Evolutionary conservation across 1,284 basidiomycete species (phyloP).

Genomic region (Cutaneotrichosporon sp.): DNA sequence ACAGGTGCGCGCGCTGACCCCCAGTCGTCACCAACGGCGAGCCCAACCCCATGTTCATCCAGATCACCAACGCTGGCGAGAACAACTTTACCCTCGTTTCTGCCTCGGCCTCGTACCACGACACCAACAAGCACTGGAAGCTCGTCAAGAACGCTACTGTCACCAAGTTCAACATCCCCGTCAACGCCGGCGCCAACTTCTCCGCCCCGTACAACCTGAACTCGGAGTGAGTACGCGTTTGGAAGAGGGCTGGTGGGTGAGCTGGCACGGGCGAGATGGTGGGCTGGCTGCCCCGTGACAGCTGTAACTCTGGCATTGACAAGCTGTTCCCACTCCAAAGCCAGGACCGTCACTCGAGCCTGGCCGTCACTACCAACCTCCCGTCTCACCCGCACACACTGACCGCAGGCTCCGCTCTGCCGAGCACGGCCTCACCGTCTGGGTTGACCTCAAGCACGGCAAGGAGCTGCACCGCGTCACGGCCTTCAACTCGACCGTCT

Average conservation of each 20-base stretch:
- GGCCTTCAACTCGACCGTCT: slow-evolving; percentile 77
- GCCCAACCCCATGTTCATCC: slow-evolving; percentile 67
- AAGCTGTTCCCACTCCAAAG: too few species aligned
- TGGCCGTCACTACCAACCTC: not conserved
- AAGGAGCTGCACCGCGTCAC: slow-evolving; percentile 60
- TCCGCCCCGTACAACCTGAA: slow-evolving; percentile 74
- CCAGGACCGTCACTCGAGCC: too few species aligned
- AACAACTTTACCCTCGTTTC: slow-evolving; percentile 72
- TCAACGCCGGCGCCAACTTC: slow-evolving; percentile 67
- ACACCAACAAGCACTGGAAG: slow-evolving; percentile 66
- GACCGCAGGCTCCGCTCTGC: slow-evolving; percentile 62
- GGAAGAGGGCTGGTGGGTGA: not conserved
- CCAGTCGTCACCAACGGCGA: slow-evolving; percentile 84
- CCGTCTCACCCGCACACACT: slow-evolving; percentile 1
- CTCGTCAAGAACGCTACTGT: slow-evolving; percentile 65
- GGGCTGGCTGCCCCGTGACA: too few species aligned
- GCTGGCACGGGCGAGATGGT: too few species aligned
- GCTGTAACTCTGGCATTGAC: too few species aligned
- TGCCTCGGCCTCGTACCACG: slow-evolving; percentile 70
- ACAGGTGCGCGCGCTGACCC: slow-evolving; percentile 12
- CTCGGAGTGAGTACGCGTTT: slow-evolving; percentile 70
- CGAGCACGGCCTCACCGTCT: slow-evolving; percentile 74
- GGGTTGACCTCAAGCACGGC: slow-evolving; percentile 59
- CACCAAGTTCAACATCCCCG: slow-evolving; percentile 62
- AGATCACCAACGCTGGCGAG: slow-evolving; percentile 73